A percentile compares a stretch with the other conserved stretches of the same genome.
These are phyloP conservation scores for Ascochyta fabae DNA, from an alignment of 2,329 filamentous ascomycete species.

Conservation along the genomic window DNA sequence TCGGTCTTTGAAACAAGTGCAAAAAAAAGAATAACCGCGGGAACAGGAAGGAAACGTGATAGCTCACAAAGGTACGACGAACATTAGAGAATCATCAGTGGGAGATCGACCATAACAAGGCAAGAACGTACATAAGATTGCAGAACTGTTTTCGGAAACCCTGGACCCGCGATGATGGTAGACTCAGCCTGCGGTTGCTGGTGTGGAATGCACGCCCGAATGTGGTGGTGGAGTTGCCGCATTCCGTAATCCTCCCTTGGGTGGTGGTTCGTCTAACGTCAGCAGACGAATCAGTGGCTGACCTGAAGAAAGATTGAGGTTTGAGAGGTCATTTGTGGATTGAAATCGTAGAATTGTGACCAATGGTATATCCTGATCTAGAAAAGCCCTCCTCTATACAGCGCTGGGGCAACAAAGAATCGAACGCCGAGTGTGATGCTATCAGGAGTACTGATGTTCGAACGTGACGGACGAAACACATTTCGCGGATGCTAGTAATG, in stretches of 20 bases:
- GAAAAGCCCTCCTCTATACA: slow-evolving; percentile 19
- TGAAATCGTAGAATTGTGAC: slow-evolving; percentile 5
- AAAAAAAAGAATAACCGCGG: slow-evolving; percentile 1
- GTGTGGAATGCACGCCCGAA: slow-evolving; percentile 18
- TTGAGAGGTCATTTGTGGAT: not conserved
- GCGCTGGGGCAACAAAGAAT: slow-evolving; percentile 11
- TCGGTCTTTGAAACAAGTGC: slow-evolving; percentile 19
- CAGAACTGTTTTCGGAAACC: slow-evolving; percentile 24
- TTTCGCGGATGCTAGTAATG: not conserved
- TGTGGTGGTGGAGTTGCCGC: slow-evolving; percentile 19
- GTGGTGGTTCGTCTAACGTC: slow-evolving; percentile 2
- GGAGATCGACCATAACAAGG: slow-evolving; percentile 35
- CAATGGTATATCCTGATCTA: slow-evolving; percentile 22
- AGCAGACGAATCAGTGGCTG: slow-evolving; percentile 6
- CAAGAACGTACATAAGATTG: slow-evolving; percentile 32
- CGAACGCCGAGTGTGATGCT: slow-evolving; percentile 34
- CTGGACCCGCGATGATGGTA: slow-evolving; percentile 11
- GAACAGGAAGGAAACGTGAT: slow-evolving; percentile 23
- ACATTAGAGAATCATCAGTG: slow-evolving; percentile 14
- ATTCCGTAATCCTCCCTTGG: slow-evolving; percentile 31
- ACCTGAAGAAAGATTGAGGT: not conserved
- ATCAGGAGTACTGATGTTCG: not conserved
- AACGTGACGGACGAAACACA: slow-evolving; percentile 20
- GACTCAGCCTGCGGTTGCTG: slow-evolving; percentile 13
- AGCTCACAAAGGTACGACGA: slow-evolving; percentile 15